Evolutionary conservation across 768 basidiomycete genomes (phyloP), one percentile per base, ranked within the genome.

Genomic region (Rhizopogon rudus): DNA sequence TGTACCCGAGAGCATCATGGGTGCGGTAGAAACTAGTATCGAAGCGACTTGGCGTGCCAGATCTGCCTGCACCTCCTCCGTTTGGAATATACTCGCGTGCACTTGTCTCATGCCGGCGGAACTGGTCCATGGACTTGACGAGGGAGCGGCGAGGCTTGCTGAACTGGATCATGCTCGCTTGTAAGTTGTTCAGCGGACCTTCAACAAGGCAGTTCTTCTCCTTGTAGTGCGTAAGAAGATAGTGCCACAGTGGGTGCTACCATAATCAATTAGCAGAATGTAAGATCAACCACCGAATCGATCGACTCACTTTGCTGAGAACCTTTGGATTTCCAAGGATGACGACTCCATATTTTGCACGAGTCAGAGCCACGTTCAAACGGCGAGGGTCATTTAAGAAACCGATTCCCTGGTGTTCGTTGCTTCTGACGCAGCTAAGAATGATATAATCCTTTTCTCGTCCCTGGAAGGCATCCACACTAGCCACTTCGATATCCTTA

Each of bases 271-370:
- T 56, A 53, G 55, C 48, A 41, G 46, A 5, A 54, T 51, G 35
- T 12, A 50, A 33, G 12, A 55, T 52, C 41, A 41, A 25, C 55
- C 31, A 50, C n/a, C 10, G 29, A 45, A 41, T 12, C 50, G 53
- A 64, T 12, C 51, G 53, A 64, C 79, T 40, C 60, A 93, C 96
- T 87, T 98, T 99, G 86, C 93, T 97, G 48, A 99, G 76, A 54
- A 99, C 96, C 71, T 98, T 98, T 3, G 97, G 97, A 69, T 99
- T 99, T n/a, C 97, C 97, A n/a, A 99, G 79, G 64, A 99, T 98
- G 49, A 99, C 97, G 8, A 96, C 88, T 3, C 97, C 97, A 67
- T 98, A 99, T 71, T 98, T 98, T 40, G 97, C 96, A 59, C 97
- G 82, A 1, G 97, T 98, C 43, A 99, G 80, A 25, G 97, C 97